Percentiles rank a stretch among this genome's conserved stretches.
Evolutionary conservation across 768 basidiomycete genomes (phyloP).

Genomic region (Suillus subaureus): DNA sequence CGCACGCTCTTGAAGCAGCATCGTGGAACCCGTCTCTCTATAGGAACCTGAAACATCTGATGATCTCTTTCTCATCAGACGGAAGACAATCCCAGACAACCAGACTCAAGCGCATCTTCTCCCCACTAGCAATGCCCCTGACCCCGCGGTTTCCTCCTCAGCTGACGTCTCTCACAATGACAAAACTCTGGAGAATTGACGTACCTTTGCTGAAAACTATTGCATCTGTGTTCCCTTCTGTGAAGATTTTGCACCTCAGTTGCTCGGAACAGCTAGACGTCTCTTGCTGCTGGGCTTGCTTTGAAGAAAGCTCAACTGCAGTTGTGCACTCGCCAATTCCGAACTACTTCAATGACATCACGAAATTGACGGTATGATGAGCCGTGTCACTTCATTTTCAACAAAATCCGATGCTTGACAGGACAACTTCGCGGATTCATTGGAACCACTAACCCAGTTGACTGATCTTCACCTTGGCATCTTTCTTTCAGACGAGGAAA

Average conservation of each 20-base stretch:
- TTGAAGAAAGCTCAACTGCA: constrained; percentile 58
- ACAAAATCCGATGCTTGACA: constrained; percentile 22
- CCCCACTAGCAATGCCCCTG: constrained; percentile 24
- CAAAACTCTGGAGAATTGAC: constrained; percentile 61
- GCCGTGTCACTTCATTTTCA: constrained; percentile 6
- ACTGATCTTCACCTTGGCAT: constrained; percentile 59
- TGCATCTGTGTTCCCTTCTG: constrained; percentile 44
- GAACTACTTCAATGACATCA: constrained; percentile 44
- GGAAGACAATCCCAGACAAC: constrained; percentile 47
- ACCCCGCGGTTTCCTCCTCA: constrained; percentile 27
- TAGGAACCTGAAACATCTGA: constrained; percentile 39
- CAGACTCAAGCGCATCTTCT: constrained; percentile 37
- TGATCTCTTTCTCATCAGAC: constrained; percentile 45
- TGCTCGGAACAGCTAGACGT: constrained; percentile 60
- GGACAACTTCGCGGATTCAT: constrained; percentile 45
- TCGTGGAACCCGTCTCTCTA: constrained; percentile 34
- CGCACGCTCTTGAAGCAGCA: constrained; percentile 21
- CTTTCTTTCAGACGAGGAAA: constrained; percentile 57
- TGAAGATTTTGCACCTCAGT: constrained; percentile 55
- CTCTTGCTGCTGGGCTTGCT: constrained; percentile 65
- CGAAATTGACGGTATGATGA: constrained; percentile 53
- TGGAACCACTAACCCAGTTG: constrained; percentile 49
- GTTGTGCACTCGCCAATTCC: constrained; percentile 67
- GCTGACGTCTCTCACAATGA: constrained; percentile 52
- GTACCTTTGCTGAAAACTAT: constrained; percentile 47